Evolutionary conservation across 176 grass and related monocot genomes (phyloP).

Genomic region (Alloteropsis semialata): DNA sequence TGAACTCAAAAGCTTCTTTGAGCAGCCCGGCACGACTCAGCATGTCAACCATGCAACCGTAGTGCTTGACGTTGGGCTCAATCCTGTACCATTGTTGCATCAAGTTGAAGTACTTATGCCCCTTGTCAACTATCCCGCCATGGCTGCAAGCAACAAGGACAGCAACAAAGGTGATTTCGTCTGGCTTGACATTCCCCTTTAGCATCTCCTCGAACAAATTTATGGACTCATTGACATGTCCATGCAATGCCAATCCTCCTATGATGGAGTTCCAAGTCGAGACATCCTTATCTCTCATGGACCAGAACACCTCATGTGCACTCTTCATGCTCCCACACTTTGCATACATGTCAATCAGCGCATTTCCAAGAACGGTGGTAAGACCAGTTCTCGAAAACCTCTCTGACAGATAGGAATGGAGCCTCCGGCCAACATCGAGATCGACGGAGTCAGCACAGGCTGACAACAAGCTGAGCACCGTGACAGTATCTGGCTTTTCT

Average conservation of each 20-base stretch:
- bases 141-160: conserved; percentile 83
- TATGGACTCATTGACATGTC: conserved; percentile 47
- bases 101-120: conserved; percentile 59
- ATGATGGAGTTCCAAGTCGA: conserved; percentile 90
- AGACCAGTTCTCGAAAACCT: conserved; percentile 42
- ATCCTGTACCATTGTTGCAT: conserved; percentile 68
- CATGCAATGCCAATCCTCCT: conserved; percentile 72
- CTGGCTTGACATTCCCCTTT: conserved; percentile 46
- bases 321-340: conserved; percentile 72
- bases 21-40: conserved; percentile 74
- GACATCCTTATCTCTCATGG: conserved; percentile 63
- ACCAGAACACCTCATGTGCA: conserved; percentile 51
- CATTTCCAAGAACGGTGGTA: conserved; percentile 54
- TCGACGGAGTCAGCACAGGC: conserved; percentile 50
- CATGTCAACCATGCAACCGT: conserved; percentile 86
- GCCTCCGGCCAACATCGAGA: conserved; percentile 54
- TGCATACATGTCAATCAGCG: conserved; percentile 80
- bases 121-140: conserved; percentile 59
- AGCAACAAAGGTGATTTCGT: conserved; percentile 84
- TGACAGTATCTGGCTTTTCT: conserved; percentile 66
- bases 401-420: conserved; percentile 50
- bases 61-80: conserved; percentile 81
- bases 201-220: conserved; percentile 69
- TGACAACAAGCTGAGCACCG: conserved; percentile 72
- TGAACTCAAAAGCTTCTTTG: conserved; percentile 78